A percentile compares a stretch with the other conserved stretches of the same genome.
Evolutionary conservation across 257 asterid genomes (phyloP).

Genomic region (Solanum pimpinellifolium): DNA sequence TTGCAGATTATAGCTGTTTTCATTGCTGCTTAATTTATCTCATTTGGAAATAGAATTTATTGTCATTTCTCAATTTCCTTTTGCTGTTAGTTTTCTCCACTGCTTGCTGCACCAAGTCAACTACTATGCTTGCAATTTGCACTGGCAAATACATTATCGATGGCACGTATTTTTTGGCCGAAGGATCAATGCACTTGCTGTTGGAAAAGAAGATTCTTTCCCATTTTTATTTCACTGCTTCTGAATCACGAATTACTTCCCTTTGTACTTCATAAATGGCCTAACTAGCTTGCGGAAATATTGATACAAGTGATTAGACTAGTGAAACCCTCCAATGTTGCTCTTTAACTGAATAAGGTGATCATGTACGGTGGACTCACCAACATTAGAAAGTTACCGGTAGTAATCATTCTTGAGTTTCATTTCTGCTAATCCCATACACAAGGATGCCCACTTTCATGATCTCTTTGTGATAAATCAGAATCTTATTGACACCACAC

Average conservation of each 20-base stretch:
- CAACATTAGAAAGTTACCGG: neutral
- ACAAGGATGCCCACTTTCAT: neutral
- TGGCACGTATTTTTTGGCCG: neutral
- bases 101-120: neutral
- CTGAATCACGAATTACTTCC: neutral
- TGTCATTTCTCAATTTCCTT: neutral
- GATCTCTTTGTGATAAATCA: neutral
- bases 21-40: neutral
- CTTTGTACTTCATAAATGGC: neutral
- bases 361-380: neutral
- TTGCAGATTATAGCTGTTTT: neutral
- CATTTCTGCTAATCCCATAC: neutral
- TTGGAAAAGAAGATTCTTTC: neutral
- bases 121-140: neutral
- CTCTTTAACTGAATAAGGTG: neutral
- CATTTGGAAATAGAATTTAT: neutral
- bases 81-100: neutral
- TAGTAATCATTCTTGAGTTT: neutral
- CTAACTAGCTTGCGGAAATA: neutral
- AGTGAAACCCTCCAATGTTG: neutral
- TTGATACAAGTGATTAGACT: neutral
- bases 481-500: neutral
- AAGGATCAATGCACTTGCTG: neutral
- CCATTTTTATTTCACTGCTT: neutral
- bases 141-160: neutral